Conservation (phyloP, 2,329 filamentous ascomycete genomes). For the Plectosphaerella plurivora region DNA sequence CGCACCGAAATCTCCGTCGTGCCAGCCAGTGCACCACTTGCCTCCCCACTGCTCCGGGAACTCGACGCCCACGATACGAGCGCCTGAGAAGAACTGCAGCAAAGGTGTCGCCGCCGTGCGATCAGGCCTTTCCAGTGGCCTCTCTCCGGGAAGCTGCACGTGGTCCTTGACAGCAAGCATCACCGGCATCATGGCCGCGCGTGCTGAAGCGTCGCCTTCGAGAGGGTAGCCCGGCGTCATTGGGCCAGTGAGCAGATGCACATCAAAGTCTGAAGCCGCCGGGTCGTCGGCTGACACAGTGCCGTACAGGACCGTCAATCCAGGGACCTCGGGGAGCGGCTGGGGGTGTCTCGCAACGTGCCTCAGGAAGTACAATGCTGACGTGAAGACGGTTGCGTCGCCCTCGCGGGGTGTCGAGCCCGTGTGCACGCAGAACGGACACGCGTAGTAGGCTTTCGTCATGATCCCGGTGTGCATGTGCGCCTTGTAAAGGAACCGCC, state of each 20-base stretch:
- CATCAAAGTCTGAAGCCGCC: conserved; percentile 24
- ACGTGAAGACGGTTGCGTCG: conserved; percentile 36
- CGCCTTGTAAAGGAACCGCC: conserved; percentile 37
- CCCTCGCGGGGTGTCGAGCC: conserved; percentile 27
- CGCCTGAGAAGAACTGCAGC: conserved; percentile 29
- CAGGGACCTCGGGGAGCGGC: conserved; percentile 30
- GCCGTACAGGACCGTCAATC: conserved; percentile 29
- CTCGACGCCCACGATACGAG: conserved; percentile 24
- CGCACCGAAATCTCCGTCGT: conserved; percentile 21
- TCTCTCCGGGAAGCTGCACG: conserved; percentile 26
- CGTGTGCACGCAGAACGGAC: conserved; percentile 32
- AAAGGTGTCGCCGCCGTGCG: conserved; percentile 22
- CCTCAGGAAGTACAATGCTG: conserved; percentile 28
- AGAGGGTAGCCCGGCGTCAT: conserved; percentile 12
- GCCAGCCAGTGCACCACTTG: conserved; percentile 35
- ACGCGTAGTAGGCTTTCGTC: conserved; percentile 31
- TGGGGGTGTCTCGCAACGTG: conserved; percentile 35
- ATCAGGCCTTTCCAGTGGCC: conserved; percentile 25
- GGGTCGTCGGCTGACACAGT: conserved; percentile 18
- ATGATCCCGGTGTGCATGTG: conserved; percentile 27
- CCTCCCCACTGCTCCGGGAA: conserved; percentile 27
- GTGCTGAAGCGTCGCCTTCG: not conserved
- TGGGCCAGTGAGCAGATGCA: conserved; percentile 29
- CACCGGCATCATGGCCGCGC: conserved; percentile 16
- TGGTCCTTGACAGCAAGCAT: conserved; percentile 28